Evolutionary conservation across 345 rosid genomes (phyloP), one percentile per base, ranked within the genome.

Genomic region (Jatropha curcas): DNA sequence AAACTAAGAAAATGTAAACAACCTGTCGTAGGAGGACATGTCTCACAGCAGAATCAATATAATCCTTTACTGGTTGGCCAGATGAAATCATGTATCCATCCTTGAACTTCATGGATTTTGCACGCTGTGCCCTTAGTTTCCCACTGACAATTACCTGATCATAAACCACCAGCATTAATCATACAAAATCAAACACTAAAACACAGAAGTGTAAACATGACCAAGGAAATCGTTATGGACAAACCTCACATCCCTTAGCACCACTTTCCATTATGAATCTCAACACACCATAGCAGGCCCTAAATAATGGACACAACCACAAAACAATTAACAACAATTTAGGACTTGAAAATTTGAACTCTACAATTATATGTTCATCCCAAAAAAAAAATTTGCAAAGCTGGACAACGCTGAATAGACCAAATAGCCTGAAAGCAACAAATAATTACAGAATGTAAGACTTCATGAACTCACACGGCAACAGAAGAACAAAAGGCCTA

Each of bases 21-120:
- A 93, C 98, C 97, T 92, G 97, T 88, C 97, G 82, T 78, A 94
- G 79, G 1, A 94, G 89, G 62, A 94, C 97, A 41, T 92, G 98
- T 63, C 94, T 84, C 48, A 94, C 94, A 5, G 96, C 97, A n/a
- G 97, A 85, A 76, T 94, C 97, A 22, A 91, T 90, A 71, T 92
- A 94, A 39, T 94, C 97, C 22, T 94, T 88, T 10, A 89, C 90
- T 0, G 98, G 97, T 62, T 91, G 97, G 35, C 98, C 98, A 20
- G 98, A 90, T 27, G 98, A 94, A 45, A 90, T 88, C 98, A 94
- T 94, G 76, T 94, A 94, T 8, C 98, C 97, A 65, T 94, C 98
- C 86, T 90, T 91, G 76, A 94, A 94, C 74, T 91, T 94, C 98
- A 94, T 92, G 4, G 96, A 90, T 75, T 94, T 94, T 22, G 98